Evolutionary conservation across 352 stramenopile genomes (phyloP), one percentile per base, ranked within the genome.

Genomic region (Sclerospora graminicola): DNA sequence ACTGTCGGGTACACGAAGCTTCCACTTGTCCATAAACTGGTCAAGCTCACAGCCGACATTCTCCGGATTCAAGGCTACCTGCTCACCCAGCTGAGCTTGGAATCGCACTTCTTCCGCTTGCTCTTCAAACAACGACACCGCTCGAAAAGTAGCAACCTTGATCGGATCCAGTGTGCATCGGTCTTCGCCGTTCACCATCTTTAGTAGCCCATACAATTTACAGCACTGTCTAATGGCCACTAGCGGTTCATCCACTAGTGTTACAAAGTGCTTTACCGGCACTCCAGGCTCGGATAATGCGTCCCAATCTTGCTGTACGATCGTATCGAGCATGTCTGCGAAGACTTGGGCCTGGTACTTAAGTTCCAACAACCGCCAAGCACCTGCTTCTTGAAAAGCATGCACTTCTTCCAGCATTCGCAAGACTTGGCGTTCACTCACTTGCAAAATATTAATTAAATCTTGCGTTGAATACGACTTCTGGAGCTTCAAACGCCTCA

Each of bases 1-100:
- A 5, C 57, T 66, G 19, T 86, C 68, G 2, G 77, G 80, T 2
- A 92, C 77, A 10, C 77, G 69, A 8, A 89, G 50, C 27, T 77
- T 68, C 80, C 80, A 92, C 34, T 92, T 88, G 15, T 89, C 69
- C 66, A 92, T 72, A 34, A 92, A 92, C 33, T 62, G 43, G 3
- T 80, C 60, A 11, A 85, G 47, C 13, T 59, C 37, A 66, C 66
- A 85, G 7, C 62, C 75, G 8, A 77, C 60, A 10, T 63, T 47
- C 3, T 52, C 44, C 14, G 48, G 46, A 29, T 57, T 53, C 14
- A 69, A 11, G 20, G 46, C 42, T 13, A 47, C 41, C 1, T 64
- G 57, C 26, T 72, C 47, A 13, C 61, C n/a, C n/a, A n/a, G 50
- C 15, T 63, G 54, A 11, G 58, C 53, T 26, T 72, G 34, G n/a